These are phyloP conservation scores for Coccomyxa subellipsoidea DNA, from an alignment of 163 green algal genomes.

Conservation along the genomic window DNA sequence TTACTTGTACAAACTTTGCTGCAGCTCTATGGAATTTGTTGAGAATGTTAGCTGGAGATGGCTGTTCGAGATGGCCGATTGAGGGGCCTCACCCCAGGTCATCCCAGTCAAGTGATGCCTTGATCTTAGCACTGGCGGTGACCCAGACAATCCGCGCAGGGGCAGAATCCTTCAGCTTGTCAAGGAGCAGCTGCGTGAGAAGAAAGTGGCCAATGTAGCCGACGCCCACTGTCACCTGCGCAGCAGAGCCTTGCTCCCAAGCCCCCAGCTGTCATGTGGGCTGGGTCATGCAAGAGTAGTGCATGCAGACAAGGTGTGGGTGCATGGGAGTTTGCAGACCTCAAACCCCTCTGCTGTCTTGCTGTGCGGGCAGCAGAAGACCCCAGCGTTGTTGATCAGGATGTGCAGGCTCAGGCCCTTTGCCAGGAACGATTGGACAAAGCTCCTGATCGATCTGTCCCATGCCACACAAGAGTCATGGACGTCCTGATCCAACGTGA, in stretches of 20 bases:
- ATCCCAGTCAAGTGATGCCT: slow-evolving; percentile 2
- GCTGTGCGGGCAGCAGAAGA: slow-evolving; percentile 15
- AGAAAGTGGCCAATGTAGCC: slow-evolving; percentile 4
- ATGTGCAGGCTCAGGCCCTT: slow-evolving; percentile 17
- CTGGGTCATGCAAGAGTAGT: no score
- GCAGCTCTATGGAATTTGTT: no score
- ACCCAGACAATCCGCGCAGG: neutral
- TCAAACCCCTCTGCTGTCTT: slow-evolving; percentile 38
- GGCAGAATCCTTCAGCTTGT: neutral
- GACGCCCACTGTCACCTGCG: neutral
- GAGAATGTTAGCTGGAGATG: no score
- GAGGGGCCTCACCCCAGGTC: neutral
- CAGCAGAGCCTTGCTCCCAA: no score
- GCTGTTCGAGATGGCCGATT: neutral
- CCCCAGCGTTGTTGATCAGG: slow-evolving; percentile 33
- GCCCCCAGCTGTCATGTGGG: no score
- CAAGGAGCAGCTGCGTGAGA: neutral
- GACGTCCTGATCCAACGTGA: no score
- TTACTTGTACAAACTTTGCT: no score
- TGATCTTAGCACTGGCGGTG: neutral
- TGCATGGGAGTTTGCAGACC: no score
- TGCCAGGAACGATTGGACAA: slow-evolving; percentile 22
- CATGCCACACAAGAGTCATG: neutral
- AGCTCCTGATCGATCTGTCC: slow-evolving; percentile 27
- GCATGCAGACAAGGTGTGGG: no score